Evolutionary conservation across 441 rosid species (phyloP).

Genomic region (Brassica balearica): DNA sequence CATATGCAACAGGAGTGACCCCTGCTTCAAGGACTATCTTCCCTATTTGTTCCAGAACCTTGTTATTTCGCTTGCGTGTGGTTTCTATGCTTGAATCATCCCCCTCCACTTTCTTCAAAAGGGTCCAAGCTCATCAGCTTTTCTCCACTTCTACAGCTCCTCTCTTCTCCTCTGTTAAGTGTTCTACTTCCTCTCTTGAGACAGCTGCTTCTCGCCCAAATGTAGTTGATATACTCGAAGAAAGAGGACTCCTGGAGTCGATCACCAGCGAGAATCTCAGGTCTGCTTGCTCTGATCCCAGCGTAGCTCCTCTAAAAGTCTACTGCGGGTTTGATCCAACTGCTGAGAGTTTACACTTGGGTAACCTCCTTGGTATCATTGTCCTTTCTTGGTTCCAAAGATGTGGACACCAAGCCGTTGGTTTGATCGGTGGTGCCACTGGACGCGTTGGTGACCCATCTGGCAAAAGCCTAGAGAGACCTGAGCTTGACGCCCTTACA

Average conservation of each 20-base stretch:
- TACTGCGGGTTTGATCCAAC: slow-evolving; percentile 99
- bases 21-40: slow-evolving; percentile 53
- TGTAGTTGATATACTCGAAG: slow-evolving; percentile 72
- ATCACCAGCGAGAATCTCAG: slow-evolving; percentile 75
- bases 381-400: slow-evolving; percentile 95
- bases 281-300: slow-evolving; percentile 56
- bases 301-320: slow-evolving; percentile 54
- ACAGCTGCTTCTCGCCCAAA: slow-evolving; percentile 46
- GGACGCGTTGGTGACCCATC: slow-evolving; percentile 94
- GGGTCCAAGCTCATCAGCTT: slow-evolving; percentile 33
- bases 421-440: slow-evolving; percentile 96
- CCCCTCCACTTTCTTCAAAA: slow-evolving; percentile 33
- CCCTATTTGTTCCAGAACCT: slow-evolving; percentile 44
- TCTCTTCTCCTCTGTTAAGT: slow-evolving; percentile 47
- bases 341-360: slow-evolving; percentile 90
- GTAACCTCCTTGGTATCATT: slow-evolving; percentile 87
- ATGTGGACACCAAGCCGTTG: slow-evolving; percentile 87
- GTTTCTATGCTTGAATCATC: slow-evolving; percentile 39
- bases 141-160: slow-evolving; percentile 36
- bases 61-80: slow-evolving; percentile 43
- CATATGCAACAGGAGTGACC: slow-evolving; percentile 42
- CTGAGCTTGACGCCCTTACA: slow-evolving; percentile 66
- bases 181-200: slow-evolving; percentile 36
- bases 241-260: slow-evolving; percentile 86
- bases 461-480: slow-evolving; percentile 91